phyloP scores from a whole-genome alignment of 768 basidiomycete genomes.

The Myochromella boudieri region DNA sequence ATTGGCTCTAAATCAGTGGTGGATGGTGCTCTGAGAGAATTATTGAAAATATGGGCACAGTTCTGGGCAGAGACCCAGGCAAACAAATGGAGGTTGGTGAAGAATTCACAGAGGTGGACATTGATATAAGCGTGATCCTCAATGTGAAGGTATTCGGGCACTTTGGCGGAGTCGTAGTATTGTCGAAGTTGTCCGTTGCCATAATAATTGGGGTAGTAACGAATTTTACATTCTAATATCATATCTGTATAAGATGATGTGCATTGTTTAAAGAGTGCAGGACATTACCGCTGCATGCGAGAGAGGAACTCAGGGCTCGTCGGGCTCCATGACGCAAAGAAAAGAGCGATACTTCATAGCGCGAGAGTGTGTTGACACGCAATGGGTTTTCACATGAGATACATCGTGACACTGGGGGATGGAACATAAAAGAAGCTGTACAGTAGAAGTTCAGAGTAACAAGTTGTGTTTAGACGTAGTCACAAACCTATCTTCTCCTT shows the following conservation, averaged over 20 bases:
- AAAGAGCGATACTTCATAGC: not conserved
- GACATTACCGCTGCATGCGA: not conserved
- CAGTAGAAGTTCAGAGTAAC: too few species aligned
- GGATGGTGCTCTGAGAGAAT: not conserved
- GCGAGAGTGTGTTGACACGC: not conserved
- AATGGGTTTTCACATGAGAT: not conserved
- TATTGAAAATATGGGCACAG: not conserved
- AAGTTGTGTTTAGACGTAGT: too few species aligned
- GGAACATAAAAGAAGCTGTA: not conserved
- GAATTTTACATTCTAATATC: not conserved
- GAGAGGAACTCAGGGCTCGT: not conserved
- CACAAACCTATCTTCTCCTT: too few species aligned
- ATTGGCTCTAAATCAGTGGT: not conserved
- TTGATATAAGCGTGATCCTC: not conserved
- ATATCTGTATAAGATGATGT: not conserved
- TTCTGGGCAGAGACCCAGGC: not conserved
- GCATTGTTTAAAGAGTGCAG: not conserved
- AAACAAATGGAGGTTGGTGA: not conserved
- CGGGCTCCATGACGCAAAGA: not conserved
- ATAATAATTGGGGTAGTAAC: not conserved
- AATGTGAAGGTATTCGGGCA: not conserved
- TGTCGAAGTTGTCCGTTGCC: not conserved
- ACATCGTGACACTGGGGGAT: not conserved
- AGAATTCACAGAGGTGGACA: not conserved
- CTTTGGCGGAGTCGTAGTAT: not conserved